Conservation (phyloP, 306 rosid species). For the Malus fusca region DNA sequence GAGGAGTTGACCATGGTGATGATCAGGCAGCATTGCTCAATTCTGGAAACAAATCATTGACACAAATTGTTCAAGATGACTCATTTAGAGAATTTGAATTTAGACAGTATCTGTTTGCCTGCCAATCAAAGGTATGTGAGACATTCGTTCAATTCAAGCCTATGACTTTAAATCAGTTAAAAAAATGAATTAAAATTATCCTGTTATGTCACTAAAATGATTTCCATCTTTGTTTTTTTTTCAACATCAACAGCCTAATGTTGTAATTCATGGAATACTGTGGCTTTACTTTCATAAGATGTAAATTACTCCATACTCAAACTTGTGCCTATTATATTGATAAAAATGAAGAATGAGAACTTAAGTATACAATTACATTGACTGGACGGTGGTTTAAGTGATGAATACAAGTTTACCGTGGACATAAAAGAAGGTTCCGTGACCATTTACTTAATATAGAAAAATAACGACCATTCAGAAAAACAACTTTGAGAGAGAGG, state of each 20-base stretch:
- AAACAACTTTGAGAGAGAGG: background rate
- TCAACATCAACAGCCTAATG: background rate
- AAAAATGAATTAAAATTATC: background rate
- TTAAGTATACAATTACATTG: background rate
- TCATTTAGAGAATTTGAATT: slow-evolving; percentile 96
- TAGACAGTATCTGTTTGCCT: slow-evolving; percentile 89
- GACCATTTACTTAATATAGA: background rate
- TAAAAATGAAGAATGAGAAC: background rate
- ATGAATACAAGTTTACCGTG: background rate
- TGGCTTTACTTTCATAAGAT: background rate
- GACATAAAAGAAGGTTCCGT: background rate
- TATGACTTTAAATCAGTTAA: background rate
- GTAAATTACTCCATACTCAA: background rate
- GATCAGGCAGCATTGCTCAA: slow-evolving; percentile 82
- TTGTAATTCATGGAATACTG: background rate
- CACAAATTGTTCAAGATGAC: slow-evolving; percentile 91
- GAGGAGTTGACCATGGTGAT: slow-evolving; percentile 81
- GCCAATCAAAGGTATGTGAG: slow-evolving; percentile 76
- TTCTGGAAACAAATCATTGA: slow-evolving; percentile 70
- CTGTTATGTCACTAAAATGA: slow-evolving; percentile 5
- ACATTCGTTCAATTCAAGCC: background rate
- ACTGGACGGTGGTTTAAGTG: background rate
- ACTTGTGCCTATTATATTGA: background rate
- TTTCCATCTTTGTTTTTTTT: slow-evolving; percentile 6
- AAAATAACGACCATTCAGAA: background rate